Conservation (phyloP, 495 filamentous ascomycete species). For the Friedmanniomyces simplex region DNA sequence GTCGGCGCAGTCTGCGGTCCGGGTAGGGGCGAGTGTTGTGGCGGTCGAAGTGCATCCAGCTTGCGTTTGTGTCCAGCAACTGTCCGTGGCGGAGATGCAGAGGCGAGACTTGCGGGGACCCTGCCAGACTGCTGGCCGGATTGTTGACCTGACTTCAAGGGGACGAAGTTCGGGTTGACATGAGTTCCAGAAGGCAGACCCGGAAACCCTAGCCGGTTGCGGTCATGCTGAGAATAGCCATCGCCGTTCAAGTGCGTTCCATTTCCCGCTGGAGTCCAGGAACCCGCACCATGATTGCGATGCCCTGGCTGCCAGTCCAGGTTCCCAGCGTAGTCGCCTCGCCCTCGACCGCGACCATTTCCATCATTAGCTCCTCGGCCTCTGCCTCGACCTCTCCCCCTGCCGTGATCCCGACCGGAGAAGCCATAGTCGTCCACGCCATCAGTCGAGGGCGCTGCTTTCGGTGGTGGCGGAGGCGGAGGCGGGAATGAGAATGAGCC, state of each 20-base stretch:
- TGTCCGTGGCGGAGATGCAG: constrained; percentile 3
- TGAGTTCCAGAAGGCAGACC: constrained; percentile 1
- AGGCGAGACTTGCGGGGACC: background rate
- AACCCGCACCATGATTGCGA: too few relatives aligned
- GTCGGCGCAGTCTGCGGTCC: constrained; percentile 34
- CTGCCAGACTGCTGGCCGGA: background rate
- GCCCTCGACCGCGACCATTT: constrained; percentile 19
- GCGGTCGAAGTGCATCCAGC: constrained; percentile 12
- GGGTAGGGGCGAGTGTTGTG: background rate
- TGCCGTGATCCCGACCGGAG: background rate
- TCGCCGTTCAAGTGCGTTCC: background rate
- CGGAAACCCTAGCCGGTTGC: background rate
- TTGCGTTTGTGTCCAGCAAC: constrained; percentile 19
- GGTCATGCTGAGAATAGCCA: background rate
- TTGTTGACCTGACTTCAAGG: background rate
- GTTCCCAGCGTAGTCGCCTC: constrained; percentile 6
- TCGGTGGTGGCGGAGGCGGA: constrained; percentile 33
- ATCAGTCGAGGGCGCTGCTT: background rate
- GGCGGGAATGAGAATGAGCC: constrained; percentile 32
- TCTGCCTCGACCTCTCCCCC: constrained; percentile 2
- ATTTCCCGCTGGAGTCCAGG: background rate
- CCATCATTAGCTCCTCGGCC: constrained; percentile 17
- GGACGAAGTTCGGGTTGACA: constrained; percentile 4
- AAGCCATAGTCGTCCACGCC: background rate
- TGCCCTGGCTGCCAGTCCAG: background rate